Evolutionary conservation across 441 rosid species (phyloP).

Genomic region (Populus tomentosa): DNA sequence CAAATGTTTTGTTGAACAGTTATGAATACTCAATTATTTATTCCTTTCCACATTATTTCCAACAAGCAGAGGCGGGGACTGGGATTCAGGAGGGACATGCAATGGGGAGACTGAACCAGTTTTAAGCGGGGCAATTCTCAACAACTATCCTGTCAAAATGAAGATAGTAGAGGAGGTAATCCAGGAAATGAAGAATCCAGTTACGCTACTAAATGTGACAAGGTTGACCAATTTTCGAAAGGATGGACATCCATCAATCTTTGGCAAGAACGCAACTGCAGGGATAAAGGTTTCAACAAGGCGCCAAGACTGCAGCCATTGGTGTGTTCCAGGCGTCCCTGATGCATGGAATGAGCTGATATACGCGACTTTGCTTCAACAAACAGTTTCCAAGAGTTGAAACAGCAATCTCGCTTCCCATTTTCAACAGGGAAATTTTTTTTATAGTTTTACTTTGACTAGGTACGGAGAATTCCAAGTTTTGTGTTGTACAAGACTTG

Average conservation of each 20-base stretch:
- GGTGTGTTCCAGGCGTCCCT: conserved; percentile 95
- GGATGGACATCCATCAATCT: conserved; percentile 89
- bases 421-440: background rate
- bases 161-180: conserved; percentile 80
- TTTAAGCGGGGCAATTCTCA: conserved; percentile 49
- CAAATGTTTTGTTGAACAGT: background rate
- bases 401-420: background rate
- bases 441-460: background rate
- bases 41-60: background rate
- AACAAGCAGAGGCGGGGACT: conserved; percentile 74
- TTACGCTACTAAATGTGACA: conserved; percentile 65
- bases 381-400: conserved; percentile 13
- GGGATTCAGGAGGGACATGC: conserved; percentile 95
- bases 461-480: background rate
- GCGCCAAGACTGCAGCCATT: conserved; percentile 91
- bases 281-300: conserved; percentile 39
- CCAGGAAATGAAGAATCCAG: conserved; percentile 48
- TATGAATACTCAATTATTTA: background rate
- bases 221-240: conserved; percentile 84
- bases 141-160: conserved; percentile 77
- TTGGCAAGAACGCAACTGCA: conserved; percentile 44
- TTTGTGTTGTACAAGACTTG: background rate
- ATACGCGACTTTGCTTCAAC: conserved; percentile 46
- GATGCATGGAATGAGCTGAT: conserved; percentile 94
- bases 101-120: conserved; percentile 70